These are phyloP conservation scores for Cystobasidium slooffiae DNA, from an alignment of 1,284 basidiomycete genomes.

Conservation along the genomic window DNA sequence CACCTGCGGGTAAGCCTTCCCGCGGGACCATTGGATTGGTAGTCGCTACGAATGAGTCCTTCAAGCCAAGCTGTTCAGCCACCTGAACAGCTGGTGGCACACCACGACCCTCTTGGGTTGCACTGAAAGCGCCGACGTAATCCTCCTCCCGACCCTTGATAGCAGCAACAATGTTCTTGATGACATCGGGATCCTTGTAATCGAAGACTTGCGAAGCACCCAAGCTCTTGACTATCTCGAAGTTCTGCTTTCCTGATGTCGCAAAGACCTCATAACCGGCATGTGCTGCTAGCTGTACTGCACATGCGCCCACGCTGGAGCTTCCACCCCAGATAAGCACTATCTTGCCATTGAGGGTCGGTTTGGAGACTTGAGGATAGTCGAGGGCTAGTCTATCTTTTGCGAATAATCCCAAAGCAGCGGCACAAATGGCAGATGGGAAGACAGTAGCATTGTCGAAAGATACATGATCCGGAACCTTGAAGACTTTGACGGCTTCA, in stretches of 20 bases:
- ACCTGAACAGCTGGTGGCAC: conserved; percentile 19
- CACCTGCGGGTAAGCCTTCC: conserved; percentile 14
- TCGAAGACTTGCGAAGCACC: conserved; percentile 47
- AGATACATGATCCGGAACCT: conserved; percentile 21
- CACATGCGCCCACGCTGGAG: conserved; percentile 54
- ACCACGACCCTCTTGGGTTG: conserved; percentile 29
- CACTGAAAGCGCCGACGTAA: conserved; percentile 44
- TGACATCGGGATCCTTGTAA: conserved; percentile 35
- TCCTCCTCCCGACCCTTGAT: neutral
- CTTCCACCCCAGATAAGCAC: conserved; percentile 55
- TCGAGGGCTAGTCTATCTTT: conserved; percentile 47
- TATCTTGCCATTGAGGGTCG: conserved; percentile 42
- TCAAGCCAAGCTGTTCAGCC: conserved; percentile 33
- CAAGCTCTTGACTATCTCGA: conserved; percentile 44
- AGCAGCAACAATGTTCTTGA: neutral
- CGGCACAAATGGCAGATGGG: conserved; percentile 52
- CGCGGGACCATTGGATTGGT: neutral
- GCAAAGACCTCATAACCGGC: conserved; percentile 45
- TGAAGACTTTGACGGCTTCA: neutral
- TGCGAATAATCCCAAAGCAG: conserved; percentile 53
- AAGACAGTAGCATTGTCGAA: conserved; percentile 53
- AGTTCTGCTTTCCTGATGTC: conserved; percentile 46
- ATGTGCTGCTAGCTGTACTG: conserved; percentile 53
- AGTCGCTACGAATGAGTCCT: conserved; percentile 14
- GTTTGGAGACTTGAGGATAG: conserved; percentile 11